These are phyloP conservation scores for Paraphaeosphaeria sporulosa DNA, from an alignment of 2,329 filamentous ascomycete species.

Conservation along the genomic window DNA sequence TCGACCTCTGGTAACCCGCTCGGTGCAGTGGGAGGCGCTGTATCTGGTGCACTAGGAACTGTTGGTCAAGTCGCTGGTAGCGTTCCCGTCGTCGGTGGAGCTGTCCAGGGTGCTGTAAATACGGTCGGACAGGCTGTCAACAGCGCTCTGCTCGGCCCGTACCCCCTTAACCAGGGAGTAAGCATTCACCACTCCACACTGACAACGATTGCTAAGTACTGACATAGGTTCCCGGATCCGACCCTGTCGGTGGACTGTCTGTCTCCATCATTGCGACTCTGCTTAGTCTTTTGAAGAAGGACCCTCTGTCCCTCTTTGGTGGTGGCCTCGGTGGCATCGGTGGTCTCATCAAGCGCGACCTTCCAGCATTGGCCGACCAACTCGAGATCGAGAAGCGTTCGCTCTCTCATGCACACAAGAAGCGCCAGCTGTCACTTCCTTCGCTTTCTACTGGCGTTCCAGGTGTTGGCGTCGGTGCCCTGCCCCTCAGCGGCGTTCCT, in stretches of 20 bases:
- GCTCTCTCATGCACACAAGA: background rate
- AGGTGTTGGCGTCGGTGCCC: conserved; percentile 18
- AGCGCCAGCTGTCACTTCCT: conserved; percentile 5
- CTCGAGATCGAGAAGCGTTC: conserved; percentile 17
- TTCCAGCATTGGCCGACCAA: conserved; percentile 18
- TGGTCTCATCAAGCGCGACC: conserved; percentile 24
- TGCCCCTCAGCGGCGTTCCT: conserved; percentile 20
- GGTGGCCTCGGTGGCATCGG: conserved; percentile 12
- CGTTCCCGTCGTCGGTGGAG: conserved; percentile 9
- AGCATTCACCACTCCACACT: background rate
- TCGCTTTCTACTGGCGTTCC: conserved; percentile 20
- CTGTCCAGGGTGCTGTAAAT: background rate
- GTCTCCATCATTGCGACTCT: conserved; percentile 25
- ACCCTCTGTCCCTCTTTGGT: conserved; percentile 26
- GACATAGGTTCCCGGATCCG: conserved; percentile 18
- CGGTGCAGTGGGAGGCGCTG: background rate
- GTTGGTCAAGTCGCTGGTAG: background rate
- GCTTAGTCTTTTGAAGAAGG: conserved; percentile 27
- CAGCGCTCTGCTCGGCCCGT: conserved; percentile 5
- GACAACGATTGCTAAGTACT: background rate
- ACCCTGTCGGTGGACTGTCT: conserved; percentile 25
- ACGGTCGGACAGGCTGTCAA: background rate
- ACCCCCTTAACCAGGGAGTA: conserved; percentile 7
- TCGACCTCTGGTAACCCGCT: background rate
- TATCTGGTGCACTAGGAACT: background rate